Base-by-base conservation (phyloP, 805 yeast genomes). In the Saccharomycopsis sp. region DNA sequence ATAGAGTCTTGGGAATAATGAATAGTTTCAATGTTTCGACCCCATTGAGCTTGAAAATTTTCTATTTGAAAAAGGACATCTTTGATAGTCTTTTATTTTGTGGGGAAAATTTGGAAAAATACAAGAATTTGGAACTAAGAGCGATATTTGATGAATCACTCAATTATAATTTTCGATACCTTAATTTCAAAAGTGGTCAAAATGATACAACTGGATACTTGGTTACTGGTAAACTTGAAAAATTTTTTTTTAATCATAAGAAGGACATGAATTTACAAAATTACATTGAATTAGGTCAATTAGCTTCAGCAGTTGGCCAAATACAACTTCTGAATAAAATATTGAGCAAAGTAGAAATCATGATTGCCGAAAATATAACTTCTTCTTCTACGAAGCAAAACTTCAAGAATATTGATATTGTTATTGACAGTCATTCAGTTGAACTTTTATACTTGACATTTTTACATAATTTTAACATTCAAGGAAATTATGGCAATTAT, bases 1-100 rank as follows among this genome's bases (percentile, higher is more conserved):
- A 40, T 17, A 29, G 28, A 19, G 27, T 40, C 13, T 16, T 24
- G 2, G 38, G n/a, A 16, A 20, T 40, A 2, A 16, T 39, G 7
- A 22, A 45, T n/a, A 27, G 40, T n/a, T 29, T 34, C 9, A 40
- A 40, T 22, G 40, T 34, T 24, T 17, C 20, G 11, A 17, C 35
- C 16, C 34, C 44, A 4, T 22, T 22, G 4, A 22, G 27, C 16
- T 35, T 45, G 13, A 40, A 45, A 14, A 21, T 45, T 14, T 40
- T 40, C 29, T 22, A 40, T 11, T 37, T 45, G 22, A 45, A 40
- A 34, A 22, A 40, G 4, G 40, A 40, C 3, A 27, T 45, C 13
- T 40, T 33, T 27, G 39, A 34, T 16, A 27, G 17, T 5, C 26
- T 39, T 17, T 31, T 31, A 20, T 31, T 31, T 20, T 9, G 17